Evolutionary conservation across 768 basidiomycete species (phyloP), one percentile per base, ranked within the genome.

Genomic region (Mycena latifolia): DNA sequence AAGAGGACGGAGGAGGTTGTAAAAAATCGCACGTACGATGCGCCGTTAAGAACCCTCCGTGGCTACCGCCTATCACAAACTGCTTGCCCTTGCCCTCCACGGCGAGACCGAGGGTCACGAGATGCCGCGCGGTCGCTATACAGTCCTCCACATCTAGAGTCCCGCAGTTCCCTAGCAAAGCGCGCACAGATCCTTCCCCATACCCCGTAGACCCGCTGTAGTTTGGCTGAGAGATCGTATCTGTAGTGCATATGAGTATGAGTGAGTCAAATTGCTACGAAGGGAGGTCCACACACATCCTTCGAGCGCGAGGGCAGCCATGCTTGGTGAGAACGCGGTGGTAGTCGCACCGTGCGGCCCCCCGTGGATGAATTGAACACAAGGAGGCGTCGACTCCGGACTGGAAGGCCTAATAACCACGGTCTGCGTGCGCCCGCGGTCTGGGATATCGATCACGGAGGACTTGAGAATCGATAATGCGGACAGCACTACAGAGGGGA

Each of bases 161-260:
- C 15, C 92, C 92, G 33, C 90, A 89, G 41, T 82, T 77, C 0
- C 90, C 90, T 0, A 88, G 65, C 15, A 93, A 76, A 3, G 77
- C 77, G 53, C 81, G 83, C 35, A 92, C 78, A n/a, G 82, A 82
- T n/a, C 75, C 79, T 65, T 92, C 86, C 0, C 91, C 91, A 61
- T 81, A 92, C 4, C 92, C 92, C 33, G 84, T 75, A 0, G 89
- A 89, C 0, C 92, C 92, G 0, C 86, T 88, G 72, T 92, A 92
- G 73, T 91, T 91, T 0, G 87, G 86, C 14, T 85, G 65, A 1
- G 87, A 88, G 9, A 92, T 61, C 0, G 86, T 88, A 69, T 89
- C 91, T 88, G 70, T 17, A 37, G n/a, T 18, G 15, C 54, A 39
- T 41, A 25, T 54, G 17, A 18, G 15, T 57, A 31, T 41, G 58